Conservation (phyloP, 2,329 filamentous ascomycete genomes). For the Akanthomyces lecanii region DNA sequence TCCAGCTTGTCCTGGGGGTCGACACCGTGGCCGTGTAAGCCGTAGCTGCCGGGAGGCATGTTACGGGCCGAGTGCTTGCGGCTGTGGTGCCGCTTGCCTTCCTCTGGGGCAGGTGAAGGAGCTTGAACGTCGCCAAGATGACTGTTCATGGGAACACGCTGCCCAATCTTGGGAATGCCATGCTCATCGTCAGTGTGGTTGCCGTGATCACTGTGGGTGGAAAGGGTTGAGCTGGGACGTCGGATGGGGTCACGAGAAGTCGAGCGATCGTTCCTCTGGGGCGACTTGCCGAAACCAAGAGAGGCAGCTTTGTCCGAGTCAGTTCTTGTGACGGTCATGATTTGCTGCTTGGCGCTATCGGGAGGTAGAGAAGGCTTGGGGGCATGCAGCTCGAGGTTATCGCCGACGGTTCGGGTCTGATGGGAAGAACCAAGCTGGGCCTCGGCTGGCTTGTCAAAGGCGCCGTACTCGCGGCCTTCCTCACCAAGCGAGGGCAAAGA, state of each 20-base stretch:
- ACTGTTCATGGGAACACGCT: slow-evolving; percentile 89
- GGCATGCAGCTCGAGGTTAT: slow-evolving; percentile 81
- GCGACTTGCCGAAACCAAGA: slow-evolving; percentile 73
- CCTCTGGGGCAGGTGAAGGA: slow-evolving; percentile 61
- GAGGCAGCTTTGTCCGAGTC: slow-evolving; percentile 83
- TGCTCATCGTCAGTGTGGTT: slow-evolving; percentile 65
- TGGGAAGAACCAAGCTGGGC: slow-evolving; percentile 49
- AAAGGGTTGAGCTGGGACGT: slow-evolving; percentile 58
- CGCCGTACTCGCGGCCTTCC: slow-evolving; percentile 85
- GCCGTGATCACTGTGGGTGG: slow-evolving; percentile 46
- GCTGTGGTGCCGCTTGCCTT: slow-evolving; percentile 53
- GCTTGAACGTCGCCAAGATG: slow-evolving; percentile 94
- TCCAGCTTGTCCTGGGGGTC: slow-evolving; percentile 76
- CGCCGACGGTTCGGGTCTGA: slow-evolving; percentile 72
- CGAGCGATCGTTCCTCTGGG: slow-evolving; percentile 47
- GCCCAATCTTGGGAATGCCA: slow-evolving; percentile 88
- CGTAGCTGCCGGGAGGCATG: slow-evolving; percentile 82
- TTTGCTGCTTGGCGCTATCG: slow-evolving; percentile 76
- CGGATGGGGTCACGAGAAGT: slow-evolving; percentile 50
- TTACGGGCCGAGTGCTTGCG: slow-evolving; percentile 70
- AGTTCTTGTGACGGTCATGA: slow-evolving; percentile 80
- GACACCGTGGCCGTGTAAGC: slow-evolving; percentile 82
- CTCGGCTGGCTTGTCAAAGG: slow-evolving; percentile 39
- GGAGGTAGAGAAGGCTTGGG: slow-evolving; percentile 82
- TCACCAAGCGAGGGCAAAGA: slow-evolving; percentile 80